Evolutionary conservation across 1,284 basidiomycete genomes (phyloP).

Genomic region (Sanghuangporus baumii): DNA sequence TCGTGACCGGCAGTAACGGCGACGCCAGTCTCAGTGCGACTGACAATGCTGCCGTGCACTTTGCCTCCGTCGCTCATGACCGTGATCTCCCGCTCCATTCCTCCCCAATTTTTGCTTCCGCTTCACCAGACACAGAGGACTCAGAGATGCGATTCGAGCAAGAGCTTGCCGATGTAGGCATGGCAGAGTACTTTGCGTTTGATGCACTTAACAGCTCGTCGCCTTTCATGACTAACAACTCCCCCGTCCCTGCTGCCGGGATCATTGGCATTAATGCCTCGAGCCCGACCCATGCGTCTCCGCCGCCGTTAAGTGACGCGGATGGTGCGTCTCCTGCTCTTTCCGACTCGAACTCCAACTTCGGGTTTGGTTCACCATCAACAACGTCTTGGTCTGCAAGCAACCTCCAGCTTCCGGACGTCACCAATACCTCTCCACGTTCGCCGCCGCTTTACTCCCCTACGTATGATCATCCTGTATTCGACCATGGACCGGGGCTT

Average conservation of each 20-base stretch:
- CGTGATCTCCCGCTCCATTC: conserved; percentile 34
- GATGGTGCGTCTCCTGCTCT: conserved; percentile 4
- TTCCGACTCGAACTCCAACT: conserved; percentile 8
- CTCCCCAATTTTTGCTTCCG: conserved; percentile 22
- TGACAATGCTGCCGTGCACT: conserved; percentile 19
- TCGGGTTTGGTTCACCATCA: background rate
- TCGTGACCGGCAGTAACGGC: conserved; percentile 26
- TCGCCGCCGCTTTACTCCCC: background rate
- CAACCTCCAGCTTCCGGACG: background rate
- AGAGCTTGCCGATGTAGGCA: conserved; percentile 6
- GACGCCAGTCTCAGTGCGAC: conserved; percentile 21
- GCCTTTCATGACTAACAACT: background rate
- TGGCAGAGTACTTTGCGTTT: conserved; percentile 6
- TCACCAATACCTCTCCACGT: background rate
- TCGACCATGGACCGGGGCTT: background rate
- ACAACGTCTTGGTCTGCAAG: conserved; percentile 5
- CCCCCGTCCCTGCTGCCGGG: background rate
- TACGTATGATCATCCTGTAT: background rate
- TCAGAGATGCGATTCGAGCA: conserved; percentile 2
- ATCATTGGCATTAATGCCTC: background rate
- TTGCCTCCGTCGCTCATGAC: conserved; percentile 6
- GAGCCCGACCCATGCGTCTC: background rate
- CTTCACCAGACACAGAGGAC: background rate
- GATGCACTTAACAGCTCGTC: conserved; percentile 1
- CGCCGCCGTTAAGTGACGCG: conserved; percentile 7